Conservation (phyloP, 371 early-diverging fungal genomes). For the Saksenaea oblongispora region DNA sequence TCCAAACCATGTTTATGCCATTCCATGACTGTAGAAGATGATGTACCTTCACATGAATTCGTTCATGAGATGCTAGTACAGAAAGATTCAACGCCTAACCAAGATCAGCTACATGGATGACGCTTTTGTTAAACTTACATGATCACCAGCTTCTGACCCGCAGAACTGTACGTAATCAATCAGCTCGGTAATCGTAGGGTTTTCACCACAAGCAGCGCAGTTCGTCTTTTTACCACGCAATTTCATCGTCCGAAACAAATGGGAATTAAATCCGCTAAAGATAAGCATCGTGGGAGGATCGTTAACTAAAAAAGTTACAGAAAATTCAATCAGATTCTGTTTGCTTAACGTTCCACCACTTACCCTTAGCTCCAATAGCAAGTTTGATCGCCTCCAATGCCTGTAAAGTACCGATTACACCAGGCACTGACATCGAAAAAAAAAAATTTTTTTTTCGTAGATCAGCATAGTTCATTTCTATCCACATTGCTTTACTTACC, state of each 20-base stretch:
- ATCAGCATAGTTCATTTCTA: neutral
- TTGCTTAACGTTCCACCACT: neutral
- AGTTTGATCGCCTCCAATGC: conserved; percentile 96
- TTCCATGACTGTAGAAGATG: neutral
- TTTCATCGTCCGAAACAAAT: conserved; percentile 82
- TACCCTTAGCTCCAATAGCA: conserved; percentile 44
- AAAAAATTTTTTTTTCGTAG: neutral
- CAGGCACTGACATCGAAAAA: conserved; percentile 67
- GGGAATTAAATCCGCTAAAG: conserved; percentile 71
- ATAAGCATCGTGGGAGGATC: conserved; percentile 74
- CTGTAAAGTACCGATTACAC: conserved; percentile 94
- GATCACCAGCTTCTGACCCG: conserved; percentile 77
- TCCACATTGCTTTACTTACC: conserved; percentile 31
- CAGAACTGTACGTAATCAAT: conserved; percentile 93
- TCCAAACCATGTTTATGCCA: neutral
- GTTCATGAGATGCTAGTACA: conserved; percentile 27
- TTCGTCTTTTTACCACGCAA: conserved; percentile 67
- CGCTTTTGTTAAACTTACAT: conserved; percentile 36
- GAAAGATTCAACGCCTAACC: conserved; percentile 14
- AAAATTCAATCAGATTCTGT: neutral
- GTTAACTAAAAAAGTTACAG: conserved; percentile 9
- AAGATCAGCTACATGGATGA: neutral
- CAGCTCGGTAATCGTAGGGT: conserved; percentile 74
- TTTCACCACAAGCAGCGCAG: conserved; percentile 88
- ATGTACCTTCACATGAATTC: conserved; percentile 30